A percentile compares a stretch with the other conserved stretches of the same genome.
phyloP scores from a whole-genome alignment of 2,329 filamentous ascomycete genomes.

The Penicillium sp. region DNA sequence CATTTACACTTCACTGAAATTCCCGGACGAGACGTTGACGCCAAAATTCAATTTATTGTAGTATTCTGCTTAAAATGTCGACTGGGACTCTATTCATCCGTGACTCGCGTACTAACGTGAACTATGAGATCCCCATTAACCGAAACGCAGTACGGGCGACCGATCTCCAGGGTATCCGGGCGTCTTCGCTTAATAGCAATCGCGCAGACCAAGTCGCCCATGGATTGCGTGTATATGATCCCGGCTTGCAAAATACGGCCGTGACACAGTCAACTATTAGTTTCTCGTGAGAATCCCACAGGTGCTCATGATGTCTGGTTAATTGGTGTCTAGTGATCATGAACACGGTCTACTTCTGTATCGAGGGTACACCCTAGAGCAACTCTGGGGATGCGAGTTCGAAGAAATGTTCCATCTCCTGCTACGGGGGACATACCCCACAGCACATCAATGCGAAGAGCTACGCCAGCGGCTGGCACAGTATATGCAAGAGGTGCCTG shows the following conservation, averaged over 20 bases:
- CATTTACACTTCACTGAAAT: not conserved
- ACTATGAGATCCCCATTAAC: constrained; percentile 29
- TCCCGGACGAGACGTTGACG: not conserved
- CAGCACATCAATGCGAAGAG: constrained; percentile 14
- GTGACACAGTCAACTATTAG: constrained; percentile 30
- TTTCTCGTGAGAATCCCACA: constrained; percentile 24
- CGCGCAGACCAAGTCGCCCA: constrained; percentile 21
- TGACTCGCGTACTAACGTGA: constrained; percentile 27
- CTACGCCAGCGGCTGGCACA: constrained; percentile 19
- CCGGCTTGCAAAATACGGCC: constrained; percentile 33
- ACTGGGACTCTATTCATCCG: constrained; percentile 17
- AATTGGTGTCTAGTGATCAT: constrained; percentile 23
- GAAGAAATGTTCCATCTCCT: constrained; percentile 33
- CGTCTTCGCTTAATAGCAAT: constrained; percentile 10
- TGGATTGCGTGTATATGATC: constrained; percentile 34
- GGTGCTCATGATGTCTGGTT: not conserved
- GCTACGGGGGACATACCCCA: constrained; percentile 29
- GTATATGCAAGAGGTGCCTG: constrained; percentile 21
- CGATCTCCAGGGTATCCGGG: constrained; percentile 29
- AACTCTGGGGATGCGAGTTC: constrained; percentile 30
- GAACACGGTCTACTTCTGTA: constrained; percentile 27
- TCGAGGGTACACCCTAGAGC: constrained; percentile 27
- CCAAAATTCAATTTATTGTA: not conserved
- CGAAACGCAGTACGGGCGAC: constrained; percentile 27
- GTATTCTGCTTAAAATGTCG: constrained; percentile 6